phyloP scores from a whole-genome alignment of 2,329 filamentous ascomycete genomes.

The Didymella arachidicola region DNA sequence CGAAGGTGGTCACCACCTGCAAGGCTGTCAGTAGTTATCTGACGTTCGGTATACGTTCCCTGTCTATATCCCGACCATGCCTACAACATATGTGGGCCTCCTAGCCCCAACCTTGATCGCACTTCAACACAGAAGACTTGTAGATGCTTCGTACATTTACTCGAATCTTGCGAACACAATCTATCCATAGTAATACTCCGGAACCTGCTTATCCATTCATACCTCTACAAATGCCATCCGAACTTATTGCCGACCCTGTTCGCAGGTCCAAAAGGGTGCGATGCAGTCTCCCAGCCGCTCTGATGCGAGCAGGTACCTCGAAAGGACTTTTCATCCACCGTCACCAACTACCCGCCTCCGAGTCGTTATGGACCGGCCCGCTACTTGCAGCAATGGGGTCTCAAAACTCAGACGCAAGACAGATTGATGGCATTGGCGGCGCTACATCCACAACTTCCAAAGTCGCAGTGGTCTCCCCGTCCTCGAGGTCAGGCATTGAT shows the following conservation, averaged over 20 bases:
- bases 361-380: constrained; percentile 60
- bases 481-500: constrained; percentile 55
- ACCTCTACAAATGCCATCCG: not conserved
- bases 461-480: constrained; percentile 68
- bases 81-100: not conserved
- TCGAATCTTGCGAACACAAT: not conserved
- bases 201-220: not conserved
- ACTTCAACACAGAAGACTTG: not conserved
- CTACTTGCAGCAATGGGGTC: constrained; percentile 68
- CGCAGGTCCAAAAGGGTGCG: constrained; percentile 22
- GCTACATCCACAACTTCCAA: constrained; percentile 74
- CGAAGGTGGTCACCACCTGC: not conserved
- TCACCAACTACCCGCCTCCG: constrained; percentile 60
- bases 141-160: constrained; percentile 4
- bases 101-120: not conserved
- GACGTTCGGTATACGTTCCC: not conserved
- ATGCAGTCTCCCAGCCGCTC: constrained; percentile 45
- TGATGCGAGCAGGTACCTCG: constrained; percentile 52
- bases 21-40: not conserved
- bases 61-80: constrained; percentile 7
- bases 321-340: constrained; percentile 53
- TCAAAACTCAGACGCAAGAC: constrained; percentile 70
- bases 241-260: not conserved
- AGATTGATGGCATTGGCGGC: constrained; percentile 75
- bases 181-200: not conserved